A percentile compares a stretch with the other conserved stretches of the same genome.
Evolutionary conservation across 83 land plant species (phyloP).

Genomic region (Picea abies): DNA sequence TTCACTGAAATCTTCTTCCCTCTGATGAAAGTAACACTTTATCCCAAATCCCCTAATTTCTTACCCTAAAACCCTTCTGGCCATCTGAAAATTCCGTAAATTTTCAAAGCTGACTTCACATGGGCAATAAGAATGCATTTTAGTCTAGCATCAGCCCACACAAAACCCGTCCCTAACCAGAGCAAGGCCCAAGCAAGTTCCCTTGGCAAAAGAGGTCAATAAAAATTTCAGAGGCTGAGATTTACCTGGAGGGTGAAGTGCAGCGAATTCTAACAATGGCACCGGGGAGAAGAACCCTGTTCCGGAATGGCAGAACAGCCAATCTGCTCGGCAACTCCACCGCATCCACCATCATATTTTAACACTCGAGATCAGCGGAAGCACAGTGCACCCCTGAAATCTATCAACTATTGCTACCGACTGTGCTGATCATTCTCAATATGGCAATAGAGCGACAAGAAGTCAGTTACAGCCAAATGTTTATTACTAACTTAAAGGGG

Average conservation of each 20-base stretch:
- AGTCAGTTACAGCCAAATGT: no score
- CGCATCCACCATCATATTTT: conserved; percentile 51
- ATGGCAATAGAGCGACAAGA: no score
- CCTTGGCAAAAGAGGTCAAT: no score
- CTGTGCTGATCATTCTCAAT: no score
- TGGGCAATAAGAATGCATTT: neutral
- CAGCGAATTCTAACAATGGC: conserved; percentile 88
- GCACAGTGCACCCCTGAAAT: neutral
- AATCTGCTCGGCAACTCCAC: conserved; percentile 80
- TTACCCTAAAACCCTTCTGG: neutral
- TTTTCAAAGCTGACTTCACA: neutral
- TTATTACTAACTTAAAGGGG: no score
- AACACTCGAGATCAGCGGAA: neutral
- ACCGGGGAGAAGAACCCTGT: conserved; percentile 92
- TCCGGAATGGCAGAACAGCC: conserved; percentile 88
- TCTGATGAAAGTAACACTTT: no score
- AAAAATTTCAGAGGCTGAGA: neutral
- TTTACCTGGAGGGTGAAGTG: conserved; percentile 81
- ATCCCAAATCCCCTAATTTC: no score
- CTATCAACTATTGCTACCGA: no score
- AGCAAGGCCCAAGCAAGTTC: no score
- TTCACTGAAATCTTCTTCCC: no score
- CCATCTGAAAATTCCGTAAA: neutral
- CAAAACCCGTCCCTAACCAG: no score
- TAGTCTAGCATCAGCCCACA: neutral